Conservation (phyloP, 2,329 filamentous ascomycete species). For the Talaromyces sp. region DNA sequence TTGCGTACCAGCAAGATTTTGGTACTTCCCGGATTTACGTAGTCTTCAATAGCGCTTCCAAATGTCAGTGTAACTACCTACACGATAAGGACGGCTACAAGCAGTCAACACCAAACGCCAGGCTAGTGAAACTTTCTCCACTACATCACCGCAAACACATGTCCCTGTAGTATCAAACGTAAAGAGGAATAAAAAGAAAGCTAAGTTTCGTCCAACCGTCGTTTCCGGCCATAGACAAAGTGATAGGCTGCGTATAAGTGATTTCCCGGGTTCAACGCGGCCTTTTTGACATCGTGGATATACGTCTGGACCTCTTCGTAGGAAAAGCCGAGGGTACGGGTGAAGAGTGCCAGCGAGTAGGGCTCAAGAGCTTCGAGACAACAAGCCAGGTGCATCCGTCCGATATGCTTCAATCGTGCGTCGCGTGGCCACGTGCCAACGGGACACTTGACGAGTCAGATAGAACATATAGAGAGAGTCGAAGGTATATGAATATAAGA, state of each 20-base stretch:
- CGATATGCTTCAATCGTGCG: conserved; percentile 11
- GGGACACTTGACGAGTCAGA: conserved; percentile 6
- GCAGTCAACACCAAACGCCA: no score
- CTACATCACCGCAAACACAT: no score
- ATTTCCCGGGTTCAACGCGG: neutral
- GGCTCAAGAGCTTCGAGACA: conserved; percentile 17
- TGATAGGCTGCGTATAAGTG: neutral
- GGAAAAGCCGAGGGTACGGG: conserved; percentile 17
- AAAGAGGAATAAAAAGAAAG: neutral
- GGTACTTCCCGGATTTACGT: neutral
- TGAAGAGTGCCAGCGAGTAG: conserved; percentile 20
- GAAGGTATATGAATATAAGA: neutral
- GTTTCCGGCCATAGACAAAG: conserved; percentile 1
- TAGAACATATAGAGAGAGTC: neutral
- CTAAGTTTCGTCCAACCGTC: neutral
- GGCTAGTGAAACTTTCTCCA: no score
- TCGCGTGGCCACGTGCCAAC: conserved; percentile 13
- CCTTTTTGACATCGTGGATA: neutral
- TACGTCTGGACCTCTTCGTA: conserved; percentile 11
- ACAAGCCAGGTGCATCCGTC: conserved; percentile 12
- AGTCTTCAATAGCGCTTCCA: no score
- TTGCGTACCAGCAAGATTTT: neutral
- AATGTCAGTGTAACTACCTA: neutral
- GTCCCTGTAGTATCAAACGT: no score
- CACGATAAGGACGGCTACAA: neutral